Conservation (phyloP, 1,139 yeast genomes). For the Pneumocystis sp. region DNA sequence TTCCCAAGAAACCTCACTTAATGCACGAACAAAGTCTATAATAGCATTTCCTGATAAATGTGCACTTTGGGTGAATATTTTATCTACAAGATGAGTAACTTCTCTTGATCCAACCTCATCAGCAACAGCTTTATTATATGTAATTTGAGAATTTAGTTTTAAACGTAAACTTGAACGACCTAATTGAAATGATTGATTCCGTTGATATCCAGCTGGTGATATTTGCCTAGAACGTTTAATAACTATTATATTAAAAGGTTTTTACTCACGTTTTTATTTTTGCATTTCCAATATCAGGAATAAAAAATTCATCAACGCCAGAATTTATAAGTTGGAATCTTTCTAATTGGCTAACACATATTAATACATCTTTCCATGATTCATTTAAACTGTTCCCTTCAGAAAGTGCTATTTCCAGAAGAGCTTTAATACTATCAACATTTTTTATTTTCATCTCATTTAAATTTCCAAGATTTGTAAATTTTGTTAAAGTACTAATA, state of each 20-base stretch:
- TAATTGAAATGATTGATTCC: neutral
- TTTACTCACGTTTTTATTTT: constrained; percentile 30
- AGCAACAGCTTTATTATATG: constrained; percentile 38
- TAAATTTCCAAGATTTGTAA: constrained; percentile 63
- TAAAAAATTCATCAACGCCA: constrained; percentile 69
- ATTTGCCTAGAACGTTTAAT: neutral
- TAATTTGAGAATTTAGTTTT: constrained; percentile 6
- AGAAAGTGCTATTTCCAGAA: constrained; percentile 60
- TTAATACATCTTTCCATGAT: constrained; percentile 75
- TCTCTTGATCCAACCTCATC: constrained; percentile 56
- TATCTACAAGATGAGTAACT: constrained; percentile 71
- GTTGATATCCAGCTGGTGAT: neutral
- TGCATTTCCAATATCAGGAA: constrained; percentile 76
- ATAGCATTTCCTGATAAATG: constrained; percentile 71
- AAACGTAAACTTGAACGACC: constrained; percentile 3
- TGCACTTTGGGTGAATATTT: constrained; percentile 71
- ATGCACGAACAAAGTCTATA: constrained; percentile 69
- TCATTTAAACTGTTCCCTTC: constrained; percentile 60
- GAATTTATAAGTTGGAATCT: constrained; percentile 75
- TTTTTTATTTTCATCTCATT: constrained; percentile 69
- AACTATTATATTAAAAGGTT: neutral
- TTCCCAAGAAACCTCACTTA: constrained; percentile 74
- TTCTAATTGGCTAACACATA: constrained; percentile 79
- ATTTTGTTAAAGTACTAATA: constrained; percentile 77
- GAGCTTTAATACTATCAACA: constrained; percentile 58